These are phyloP conservation scores for Epichloe festucae DNA, from an alignment of 2,329 filamentous ascomycete species.

Conservation along the genomic window DNA sequence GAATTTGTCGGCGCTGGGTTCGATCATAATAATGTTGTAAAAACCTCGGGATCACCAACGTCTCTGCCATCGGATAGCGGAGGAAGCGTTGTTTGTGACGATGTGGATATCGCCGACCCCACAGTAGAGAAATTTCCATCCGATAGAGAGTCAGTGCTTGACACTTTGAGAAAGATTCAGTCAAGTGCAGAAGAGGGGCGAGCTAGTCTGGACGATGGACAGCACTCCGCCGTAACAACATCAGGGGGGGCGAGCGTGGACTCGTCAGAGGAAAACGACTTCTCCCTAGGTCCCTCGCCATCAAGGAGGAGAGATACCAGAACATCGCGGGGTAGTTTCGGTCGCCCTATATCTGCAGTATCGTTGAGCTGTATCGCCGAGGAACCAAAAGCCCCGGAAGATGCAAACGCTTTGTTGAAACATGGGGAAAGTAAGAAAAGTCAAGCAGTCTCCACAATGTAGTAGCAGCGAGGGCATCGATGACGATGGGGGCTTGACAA, in stretches of 20 bases:
- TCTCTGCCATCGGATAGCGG: slow-evolving; percentile 10
- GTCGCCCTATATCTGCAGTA: slow-evolving; percentile 23
- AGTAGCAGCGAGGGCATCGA: slow-evolving; percentile 11
- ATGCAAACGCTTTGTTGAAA: not conserved
- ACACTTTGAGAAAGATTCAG: slow-evolving; percentile 32
- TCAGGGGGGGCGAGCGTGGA: slow-evolving; percentile 24
- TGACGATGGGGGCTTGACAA: slow-evolving; percentile 29
- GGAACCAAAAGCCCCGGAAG: slow-evolving; percentile 20
- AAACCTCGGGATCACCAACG: slow-evolving; percentile 9
- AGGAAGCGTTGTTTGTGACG: slow-evolving; percentile 3
- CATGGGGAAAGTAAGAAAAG: not conserved
- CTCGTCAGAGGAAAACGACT: slow-evolving; percentile 22
- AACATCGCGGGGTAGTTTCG: slow-evolving; percentile 19
- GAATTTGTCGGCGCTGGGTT: slow-evolving; percentile 20
- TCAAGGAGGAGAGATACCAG: slow-evolving; percentile 20
- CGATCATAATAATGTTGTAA: slow-evolving; percentile 15
- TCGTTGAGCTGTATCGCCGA: slow-evolving; percentile 36
- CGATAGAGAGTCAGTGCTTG: slow-evolving; percentile 29
- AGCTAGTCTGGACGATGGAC: slow-evolving; percentile 23
- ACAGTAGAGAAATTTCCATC: slow-evolving; percentile 36
- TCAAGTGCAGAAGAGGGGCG: slow-evolving; percentile 29
- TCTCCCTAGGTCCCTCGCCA: slow-evolving; percentile 20
- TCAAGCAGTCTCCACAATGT: not conserved
- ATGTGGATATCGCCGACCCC: slow-evolving; percentile 31
- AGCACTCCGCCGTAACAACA: slow-evolving; percentile 21